Evolutionary conservation across 140 eudicot species (phyloP).

Genomic region (Flaveria floridana): DNA sequence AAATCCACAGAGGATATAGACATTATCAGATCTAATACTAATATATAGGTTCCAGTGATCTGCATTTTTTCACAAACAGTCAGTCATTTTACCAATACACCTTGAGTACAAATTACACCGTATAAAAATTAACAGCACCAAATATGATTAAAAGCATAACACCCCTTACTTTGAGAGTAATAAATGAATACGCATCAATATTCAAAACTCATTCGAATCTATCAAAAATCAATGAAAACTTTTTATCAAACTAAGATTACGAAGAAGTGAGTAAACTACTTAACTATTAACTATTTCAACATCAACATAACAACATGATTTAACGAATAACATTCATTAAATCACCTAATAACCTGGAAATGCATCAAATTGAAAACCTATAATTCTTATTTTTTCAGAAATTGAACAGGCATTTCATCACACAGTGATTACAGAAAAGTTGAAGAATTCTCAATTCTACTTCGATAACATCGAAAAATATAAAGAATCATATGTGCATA

Average conservation of each 20-base stretch:
- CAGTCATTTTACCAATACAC: conserved; percentile 22
- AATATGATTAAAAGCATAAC: conserved; percentile 5
- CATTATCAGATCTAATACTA: conserved; percentile 32
- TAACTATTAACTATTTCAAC: not conserved
- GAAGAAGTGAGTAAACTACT: not conserved
- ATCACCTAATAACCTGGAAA: not conserved
- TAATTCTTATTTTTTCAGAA: too few species aligned
- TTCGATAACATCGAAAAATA: too few species aligned
- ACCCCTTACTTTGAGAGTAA: not conserved
- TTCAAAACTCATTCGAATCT: not conserved
- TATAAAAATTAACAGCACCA: not conserved
- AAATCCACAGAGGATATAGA: conserved; percentile 44
- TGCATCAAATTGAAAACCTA: too few species aligned
- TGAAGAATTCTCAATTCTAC: too few species aligned
- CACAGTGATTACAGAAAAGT: too few species aligned
- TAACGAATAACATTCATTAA: not conserved
- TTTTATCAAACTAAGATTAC: conserved; percentile 2
- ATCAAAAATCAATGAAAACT: not conserved
- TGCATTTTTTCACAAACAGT: conserved; percentile 30
- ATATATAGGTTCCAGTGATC: conserved; percentile 27
- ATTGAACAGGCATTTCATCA: too few species aligned
- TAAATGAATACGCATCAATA: not conserved
- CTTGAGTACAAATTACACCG: not conserved
- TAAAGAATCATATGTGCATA: too few species aligned
- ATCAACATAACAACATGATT: not conserved